phyloP scores from a whole-genome alignment of 2,329 filamentous ascomycete species.

The Ceratocystis albifundus region DNA sequence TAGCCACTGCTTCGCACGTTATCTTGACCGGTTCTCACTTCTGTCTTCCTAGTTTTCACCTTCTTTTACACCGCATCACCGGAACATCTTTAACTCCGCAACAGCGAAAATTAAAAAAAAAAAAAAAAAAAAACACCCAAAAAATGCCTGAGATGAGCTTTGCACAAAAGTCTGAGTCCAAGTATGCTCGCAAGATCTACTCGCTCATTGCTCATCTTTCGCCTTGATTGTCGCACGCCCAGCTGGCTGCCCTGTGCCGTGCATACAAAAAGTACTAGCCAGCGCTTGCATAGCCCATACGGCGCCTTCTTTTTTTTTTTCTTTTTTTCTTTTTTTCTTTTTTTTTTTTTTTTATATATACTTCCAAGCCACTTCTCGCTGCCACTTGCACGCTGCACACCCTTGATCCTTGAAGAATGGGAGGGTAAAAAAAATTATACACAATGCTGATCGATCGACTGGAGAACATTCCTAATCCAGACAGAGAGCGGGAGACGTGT shows the following conservation, averaged over 20 bases:
- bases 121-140: background rate
- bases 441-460: background rate
- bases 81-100: background rate
- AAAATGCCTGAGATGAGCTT: background rate
- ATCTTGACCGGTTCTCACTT: background rate
- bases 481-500: background rate
- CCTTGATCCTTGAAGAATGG: conserved; percentile 3
- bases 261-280: conserved; percentile 7
- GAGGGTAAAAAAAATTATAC: background rate
- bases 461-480: background rate
- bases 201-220: conserved; percentile 3
- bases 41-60: background rate
- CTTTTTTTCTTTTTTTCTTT: background rate
- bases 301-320: background rate
- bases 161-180: background rate
- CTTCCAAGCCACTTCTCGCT: conserved; percentile 5
- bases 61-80: background rate
- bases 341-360: background rate
- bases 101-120: background rate
- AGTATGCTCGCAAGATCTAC: background rate
- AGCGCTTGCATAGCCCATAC: conserved; percentile 6
- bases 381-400: conserved; percentile 9
- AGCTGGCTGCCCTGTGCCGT: conserved; percentile 2
- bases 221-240: conserved; percentile 4
- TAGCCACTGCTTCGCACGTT: background rate